Base-by-base conservation (phyloP, 2,329 filamentous ascomycete species). In the Microascus cirrosus region DNA sequence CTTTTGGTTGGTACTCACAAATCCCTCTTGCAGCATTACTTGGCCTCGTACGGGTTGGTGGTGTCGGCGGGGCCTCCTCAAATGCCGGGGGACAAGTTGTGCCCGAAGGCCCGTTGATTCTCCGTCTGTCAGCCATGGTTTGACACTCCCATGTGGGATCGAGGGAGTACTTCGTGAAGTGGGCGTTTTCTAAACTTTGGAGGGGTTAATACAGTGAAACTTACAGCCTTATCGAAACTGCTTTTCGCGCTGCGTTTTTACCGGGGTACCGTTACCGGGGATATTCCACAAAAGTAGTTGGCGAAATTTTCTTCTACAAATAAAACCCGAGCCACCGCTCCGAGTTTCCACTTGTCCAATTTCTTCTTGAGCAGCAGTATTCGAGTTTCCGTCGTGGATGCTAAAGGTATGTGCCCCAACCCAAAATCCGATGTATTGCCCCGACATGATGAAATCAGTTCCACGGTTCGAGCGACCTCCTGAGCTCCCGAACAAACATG, bases 81-180 rank as follows among this genome's bases (percentile, higher is more conserved):
- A 86, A 96, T 3, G 90, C 74, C 1, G 91, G 90, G 18, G 90
- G 82, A 36, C 80, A 73, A 10, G 91, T 97, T 32, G 83, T 82
- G 57, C 89, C 89, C 48, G 84, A 77, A 7, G 94, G 94, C 5
- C 90, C 90, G 73, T 97, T 97, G 63, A 96, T 85, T 65, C 94
- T 85, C 73, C 93, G 86, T 71, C 92, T 84, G 70, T 99, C 94
- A 59, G 87, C 77, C 88, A 92, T 91, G 20, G 55, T 48, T 56
- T 22, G 24, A 15, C 25, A 11, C 5, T 50, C 36, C 39, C n/a
- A 24, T 32, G 51, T 28, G 51, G 22, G 24, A 34, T 53, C 18
- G 24, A 34, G 45, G 20, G 36, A 4, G 12, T 42, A 3, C 22
- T 6, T 24, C n/a, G 20, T 50, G n/a, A 8, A 22, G 45, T 50